These are phyloP conservation scores for Calophaca sinica DNA, from an alignment of 306 rosid genomes.

Conservation along the genomic window DNA sequence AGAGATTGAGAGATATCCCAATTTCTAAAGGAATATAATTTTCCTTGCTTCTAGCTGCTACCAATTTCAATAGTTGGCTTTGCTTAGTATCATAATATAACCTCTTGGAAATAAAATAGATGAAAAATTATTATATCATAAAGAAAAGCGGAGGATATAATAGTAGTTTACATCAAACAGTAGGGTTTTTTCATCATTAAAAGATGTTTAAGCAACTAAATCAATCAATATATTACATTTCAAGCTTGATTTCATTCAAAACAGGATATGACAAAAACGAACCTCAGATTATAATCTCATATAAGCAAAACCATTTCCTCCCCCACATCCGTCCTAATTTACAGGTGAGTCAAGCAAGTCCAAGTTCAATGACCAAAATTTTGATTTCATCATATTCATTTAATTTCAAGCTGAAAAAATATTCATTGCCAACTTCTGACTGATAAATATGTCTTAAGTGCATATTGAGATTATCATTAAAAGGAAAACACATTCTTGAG, in stretches of 20 bases:
- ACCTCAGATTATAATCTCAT: conserved; percentile 18
- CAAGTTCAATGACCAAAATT: conserved; percentile 34
- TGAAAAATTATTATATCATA: conserved; percentile 25
- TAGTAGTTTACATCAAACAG: conserved; percentile 26
- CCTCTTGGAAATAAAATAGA: background rate
- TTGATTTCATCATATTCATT: conserved; percentile 11
- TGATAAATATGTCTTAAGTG: conserved; percentile 16
- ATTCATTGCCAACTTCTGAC: conserved; percentile 28
- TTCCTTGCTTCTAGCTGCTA: conserved; percentile 15
- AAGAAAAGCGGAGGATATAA: conserved; percentile 18
- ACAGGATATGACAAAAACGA: background rate
- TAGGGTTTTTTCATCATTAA: conserved; percentile 16
- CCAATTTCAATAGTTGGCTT: conserved; percentile 8
- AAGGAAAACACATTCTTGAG: conserved; percentile 26
- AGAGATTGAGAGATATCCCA: conserved; percentile 19
- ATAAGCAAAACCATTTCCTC: conserved; percentile 37
- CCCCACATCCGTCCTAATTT: conserved; percentile 15
- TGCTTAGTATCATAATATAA: conserved; percentile 6
- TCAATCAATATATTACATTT: conserved; percentile 17
- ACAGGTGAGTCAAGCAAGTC: conserved; percentile 13
- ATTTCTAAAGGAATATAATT: conserved; percentile 13
- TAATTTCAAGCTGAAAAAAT: conserved; percentile 22
- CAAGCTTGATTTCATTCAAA: conserved; percentile 31
- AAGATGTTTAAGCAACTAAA: conserved; percentile 31
- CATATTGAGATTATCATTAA: conserved; percentile 21